These are phyloP conservation scores for Eutypella sp. DNA, from an alignment of 2,329 filamentous ascomycete genomes.

Conservation along the genomic window DNA sequence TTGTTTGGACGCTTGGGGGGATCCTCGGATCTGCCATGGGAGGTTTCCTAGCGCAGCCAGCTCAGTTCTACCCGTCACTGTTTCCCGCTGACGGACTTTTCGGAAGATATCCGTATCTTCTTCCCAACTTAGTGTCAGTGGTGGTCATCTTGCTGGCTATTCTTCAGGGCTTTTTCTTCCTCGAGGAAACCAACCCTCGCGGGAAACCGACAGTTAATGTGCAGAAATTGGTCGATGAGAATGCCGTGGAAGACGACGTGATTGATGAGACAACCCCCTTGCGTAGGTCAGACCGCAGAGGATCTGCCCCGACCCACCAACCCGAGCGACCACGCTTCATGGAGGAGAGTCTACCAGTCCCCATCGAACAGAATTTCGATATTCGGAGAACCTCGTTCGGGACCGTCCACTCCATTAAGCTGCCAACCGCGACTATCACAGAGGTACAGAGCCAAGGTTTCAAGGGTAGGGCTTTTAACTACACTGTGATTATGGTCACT, in stretches of 20 bases:
- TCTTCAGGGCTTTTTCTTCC: constrained; percentile 54
- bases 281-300: constrained; percentile 7
- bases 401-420: constrained; percentile 35
- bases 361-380: constrained; percentile 31
- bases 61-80: constrained; percentile 28
- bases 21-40: constrained; percentile 34
- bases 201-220: too few relatives aligned
- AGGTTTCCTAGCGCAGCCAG: constrained; percentile 31
- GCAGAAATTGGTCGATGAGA: constrained; percentile 18
- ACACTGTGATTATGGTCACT: constrained; percentile 37
- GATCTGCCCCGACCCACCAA: constrained; percentile 6
- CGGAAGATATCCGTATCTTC: constrained; percentile 66
- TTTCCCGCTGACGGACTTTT: constrained; percentile 36
- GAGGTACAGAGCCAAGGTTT: constrained; percentile 9
- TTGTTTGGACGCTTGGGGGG: constrained; percentile 33
- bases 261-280: constrained; percentile 25
- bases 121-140: constrained; percentile 62
- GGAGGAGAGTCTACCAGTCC: constrained; percentile 30
- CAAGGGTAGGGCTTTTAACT: constrained; percentile 30
- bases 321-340: constrained; percentile 24
- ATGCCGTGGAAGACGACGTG: constrained; percentile 22
- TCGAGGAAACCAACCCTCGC: constrained; percentile 41
- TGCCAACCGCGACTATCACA: constrained; percentile 16
- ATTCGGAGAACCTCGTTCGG: constrained; percentile 35
- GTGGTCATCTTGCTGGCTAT: constrained; percentile 57